Evolutionary conservation across 1,284 basidiomycete species (phyloP).

Genomic region (Cutaneotrichosporon cyanovorans): DNA sequence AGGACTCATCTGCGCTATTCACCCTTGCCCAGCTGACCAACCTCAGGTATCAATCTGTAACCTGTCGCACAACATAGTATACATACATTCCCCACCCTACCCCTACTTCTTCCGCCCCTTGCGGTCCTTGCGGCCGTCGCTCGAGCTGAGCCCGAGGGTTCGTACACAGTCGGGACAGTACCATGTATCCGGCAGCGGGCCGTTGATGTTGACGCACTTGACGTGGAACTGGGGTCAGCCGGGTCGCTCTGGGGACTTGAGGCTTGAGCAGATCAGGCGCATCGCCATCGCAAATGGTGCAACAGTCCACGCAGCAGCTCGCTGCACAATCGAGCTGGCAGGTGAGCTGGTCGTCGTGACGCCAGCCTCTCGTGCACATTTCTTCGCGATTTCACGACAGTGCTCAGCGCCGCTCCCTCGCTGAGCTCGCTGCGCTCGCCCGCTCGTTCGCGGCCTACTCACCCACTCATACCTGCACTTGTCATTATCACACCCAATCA

Average conservation of each 20-base stretch:
- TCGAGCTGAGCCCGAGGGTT: conserved; percentile 26
- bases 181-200: conserved; percentile 67
- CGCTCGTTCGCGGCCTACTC: conserved; percentile 28
- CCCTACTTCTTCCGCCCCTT: conserved; percentile 29
- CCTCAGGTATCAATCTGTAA: too few species aligned
- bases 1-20: too few species aligned
- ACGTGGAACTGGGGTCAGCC: conserved; percentile 65
- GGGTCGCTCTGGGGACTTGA: too few species aligned
- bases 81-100: neutral
- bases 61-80: too few species aligned
- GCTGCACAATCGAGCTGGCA: too few species aligned
- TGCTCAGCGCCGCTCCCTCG: neutral
- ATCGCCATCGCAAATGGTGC: too few species aligned
- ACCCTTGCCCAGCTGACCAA: conserved; percentile 28
- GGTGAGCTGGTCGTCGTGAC: too few species aligned
- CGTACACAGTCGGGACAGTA: conserved; percentile 58
- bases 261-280: too few species aligned
- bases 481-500: conserved; percentile 87
- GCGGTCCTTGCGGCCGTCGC: conserved; percentile 29
- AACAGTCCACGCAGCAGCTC: too few species aligned
- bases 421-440: neutral
- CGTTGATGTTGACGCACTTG: conserved; percentile 63
- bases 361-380: too few species aligned
- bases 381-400: neutral
- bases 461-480: conserved; percentile 88